A percentile compares a stretch with the other conserved stretches of the same genome.
Evolutionary conservation across 306 rosid species (phyloP).

Genomic region (Cyamopsis tetragonoloba): DNA sequence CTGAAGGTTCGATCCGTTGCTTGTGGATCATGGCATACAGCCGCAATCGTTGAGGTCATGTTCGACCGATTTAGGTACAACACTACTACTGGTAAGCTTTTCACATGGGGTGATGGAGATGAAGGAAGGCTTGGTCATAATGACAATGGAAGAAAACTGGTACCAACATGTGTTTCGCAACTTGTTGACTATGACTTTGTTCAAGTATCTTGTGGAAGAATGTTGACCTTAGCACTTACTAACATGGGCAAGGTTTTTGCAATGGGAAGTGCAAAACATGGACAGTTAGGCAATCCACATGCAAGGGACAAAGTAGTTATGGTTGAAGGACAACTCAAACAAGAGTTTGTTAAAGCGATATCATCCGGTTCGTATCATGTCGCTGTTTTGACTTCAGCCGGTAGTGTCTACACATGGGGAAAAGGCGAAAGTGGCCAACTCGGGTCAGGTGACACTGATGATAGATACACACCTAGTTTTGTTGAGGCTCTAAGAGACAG

Average conservation of each 20-base stretch:
- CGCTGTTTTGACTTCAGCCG: slow-evolving; percentile 60
- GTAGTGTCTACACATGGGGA: slow-evolving; percentile 80
- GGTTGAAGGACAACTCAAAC: slow-evolving; percentile 72
- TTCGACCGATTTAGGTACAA: slow-evolving; percentile 43
- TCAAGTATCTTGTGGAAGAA: slow-evolving; percentile 84
- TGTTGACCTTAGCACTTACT: slow-evolving; percentile 69
- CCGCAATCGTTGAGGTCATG: slow-evolving; percentile 64
- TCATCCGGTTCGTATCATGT: slow-evolving; percentile 70
- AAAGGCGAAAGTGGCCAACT: slow-evolving; percentile 69
- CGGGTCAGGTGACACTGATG: slow-evolving; percentile 69
- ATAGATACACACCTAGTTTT: slow-evolving; percentile 53
- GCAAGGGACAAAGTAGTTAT: slow-evolving; percentile 49
- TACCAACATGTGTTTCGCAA: slow-evolving; percentile 69
- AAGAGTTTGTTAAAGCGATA: slow-evolving; percentile 65
- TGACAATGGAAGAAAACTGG: slow-evolving; percentile 52
- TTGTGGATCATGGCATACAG: slow-evolving; percentile 91
- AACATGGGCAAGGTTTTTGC: slow-evolving; percentile 66
- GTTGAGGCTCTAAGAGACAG: slow-evolving; percentile 64
- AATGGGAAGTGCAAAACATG: slow-evolving; percentile 63
- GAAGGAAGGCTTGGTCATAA: slow-evolving; percentile 70
- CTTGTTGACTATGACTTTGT: slow-evolving; percentile 73
- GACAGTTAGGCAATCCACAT: slow-evolving; percentile 70
- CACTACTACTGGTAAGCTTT: slow-evolving; percentile 55
- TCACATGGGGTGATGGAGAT: slow-evolving; percentile 94
- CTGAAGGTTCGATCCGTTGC: slow-evolving; percentile 66